Percentiles rank a stretch among this genome's conserved stretches.
Evolutionary conservation across 345 rosid species (phyloP).

Genomic region (Populus nigra): DNA sequence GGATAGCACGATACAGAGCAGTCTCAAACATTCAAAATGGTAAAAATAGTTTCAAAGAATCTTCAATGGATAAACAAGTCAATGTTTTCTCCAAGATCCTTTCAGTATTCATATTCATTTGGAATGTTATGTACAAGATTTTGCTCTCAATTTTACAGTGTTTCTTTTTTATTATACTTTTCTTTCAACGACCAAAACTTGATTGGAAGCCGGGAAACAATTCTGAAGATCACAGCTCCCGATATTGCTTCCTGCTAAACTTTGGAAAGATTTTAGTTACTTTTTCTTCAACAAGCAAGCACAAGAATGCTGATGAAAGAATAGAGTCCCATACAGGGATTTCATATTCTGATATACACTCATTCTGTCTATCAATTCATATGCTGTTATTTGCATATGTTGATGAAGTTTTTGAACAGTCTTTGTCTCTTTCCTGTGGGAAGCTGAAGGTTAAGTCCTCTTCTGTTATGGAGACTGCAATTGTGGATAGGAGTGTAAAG

Average conservation of each 20-base stretch:
- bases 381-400: conserved; percentile 43
- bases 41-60: conserved; percentile 28
- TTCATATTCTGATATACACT: conserved; percentile 38
- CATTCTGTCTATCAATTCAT: conserved; percentile 56
- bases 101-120: conserved; percentile 34
- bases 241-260: conserved; percentile 39
- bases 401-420: conserved; percentile 46
- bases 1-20: conserved; percentile 65
- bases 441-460: conserved; percentile 47
- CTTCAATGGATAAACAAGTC: conserved; percentile 23
- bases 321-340: conserved; percentile 37
- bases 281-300: conserved; percentile 35
- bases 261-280: conserved; percentile 52
- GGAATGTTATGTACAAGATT: conserved; percentile 37
- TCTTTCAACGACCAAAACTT: conserved; percentile 30
- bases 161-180: conserved; percentile 27
- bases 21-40: conserved; percentile 31
- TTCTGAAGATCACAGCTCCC: conserved; percentile 35
- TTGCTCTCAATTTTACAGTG: conserved; percentile 28
- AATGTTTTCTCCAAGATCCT: conserved; percentile 31
- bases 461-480: conserved; percentile 27
- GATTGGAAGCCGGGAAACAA: conserved; percentile 28
- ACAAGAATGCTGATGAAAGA: conserved; percentile 32
- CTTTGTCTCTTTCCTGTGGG: conserved; percentile 56
- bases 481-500: conserved; percentile 27